Percentiles rank a stretch among this genome's conserved stretches.
These are phyloP conservation scores for Lactarius deliciosus DNA, from an alignment of 768 basidiomycete species.

Conservation along the genomic window DNA sequence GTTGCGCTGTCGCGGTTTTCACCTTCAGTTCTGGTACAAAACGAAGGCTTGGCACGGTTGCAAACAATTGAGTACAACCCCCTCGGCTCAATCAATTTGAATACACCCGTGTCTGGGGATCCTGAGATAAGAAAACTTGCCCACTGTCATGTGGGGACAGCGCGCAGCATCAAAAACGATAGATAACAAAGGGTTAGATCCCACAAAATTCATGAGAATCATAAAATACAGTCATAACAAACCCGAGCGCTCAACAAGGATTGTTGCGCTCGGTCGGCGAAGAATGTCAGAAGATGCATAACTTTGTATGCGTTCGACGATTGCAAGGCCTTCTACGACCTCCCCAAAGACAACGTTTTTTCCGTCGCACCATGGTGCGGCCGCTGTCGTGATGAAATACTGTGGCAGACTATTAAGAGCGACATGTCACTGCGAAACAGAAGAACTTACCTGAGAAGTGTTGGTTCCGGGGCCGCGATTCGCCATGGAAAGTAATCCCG, in stretches of 20 bases:
- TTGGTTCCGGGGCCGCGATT: slow-evolving; percentile 83
- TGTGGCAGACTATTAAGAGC: slow-evolving; percentile 30
- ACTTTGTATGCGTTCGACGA: slow-evolving; percentile 61
- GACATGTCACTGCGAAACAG: not conserved
- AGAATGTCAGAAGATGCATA: slow-evolving; percentile 27
- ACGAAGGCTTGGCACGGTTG: not conserved
- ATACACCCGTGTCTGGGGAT: not conserved
- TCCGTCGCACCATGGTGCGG: slow-evolving; percentile 69
- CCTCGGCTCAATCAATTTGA: slow-evolving; percentile 9
- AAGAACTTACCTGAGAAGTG: slow-evolving; percentile 61
- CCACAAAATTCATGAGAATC: slow-evolving; percentile 7
- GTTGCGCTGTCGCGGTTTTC: slow-evolving; percentile 6
- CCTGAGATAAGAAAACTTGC: slow-evolving; percentile 6
- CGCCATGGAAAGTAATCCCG: slow-evolving; percentile 80
- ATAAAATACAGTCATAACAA: slow-evolving; percentile 20
- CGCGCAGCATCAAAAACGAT: slow-evolving; percentile 15
- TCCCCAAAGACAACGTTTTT: slow-evolving; percentile 74
- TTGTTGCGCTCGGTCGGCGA: slow-evolving; percentile 27
- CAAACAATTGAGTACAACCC: not conserved
- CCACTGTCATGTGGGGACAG: not conserved
- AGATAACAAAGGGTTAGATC: slow-evolving; percentile 16
- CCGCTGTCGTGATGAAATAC: slow-evolving; percentile 78
- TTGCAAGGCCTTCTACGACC: slow-evolving; percentile 59
- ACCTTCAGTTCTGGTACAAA: not conserved
- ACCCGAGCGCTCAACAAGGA: slow-evolving; percentile 27